These are phyloP conservation scores for Euphorbia peplus DNA, from an alignment of 345 rosid species.

Conservation along the genomic window DNA sequence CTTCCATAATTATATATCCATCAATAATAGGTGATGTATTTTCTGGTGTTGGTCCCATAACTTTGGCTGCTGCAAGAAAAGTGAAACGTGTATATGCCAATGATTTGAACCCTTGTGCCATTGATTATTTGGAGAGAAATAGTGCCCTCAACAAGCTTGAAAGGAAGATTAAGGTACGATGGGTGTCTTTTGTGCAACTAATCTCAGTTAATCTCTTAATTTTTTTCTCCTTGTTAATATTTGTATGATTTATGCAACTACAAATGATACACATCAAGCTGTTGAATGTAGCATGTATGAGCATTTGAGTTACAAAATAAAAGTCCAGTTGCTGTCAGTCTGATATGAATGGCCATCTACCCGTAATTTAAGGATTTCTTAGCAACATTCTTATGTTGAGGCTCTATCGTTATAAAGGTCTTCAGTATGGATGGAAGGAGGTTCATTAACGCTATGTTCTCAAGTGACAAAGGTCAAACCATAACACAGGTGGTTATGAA, in stretches of 20 bases:
- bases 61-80: slow-evolving; percentile 75
- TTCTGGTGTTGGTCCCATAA: slow-evolving; percentile 79
- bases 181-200: not conserved
- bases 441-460: slow-evolving; percentile 71
- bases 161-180: slow-evolving; percentile 59
- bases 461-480: slow-evolving; percentile 60
- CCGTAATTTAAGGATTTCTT: not conserved
- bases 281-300: not conserved
- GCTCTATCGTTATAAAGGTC: slow-evolving; percentile 36
- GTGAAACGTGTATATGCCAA: slow-evolving; percentile 85
- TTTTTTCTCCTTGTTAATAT: not conserved
- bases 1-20: slow-evolving; percentile 5
- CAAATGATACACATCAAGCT: not conserved
- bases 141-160: slow-evolving; percentile 73
- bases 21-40: slow-evolving; percentile 84
- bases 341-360: not conserved
- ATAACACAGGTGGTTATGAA: slow-evolving; percentile 83
- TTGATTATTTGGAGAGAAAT: slow-evolving; percentile 74
- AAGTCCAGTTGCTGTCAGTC: not conserved
- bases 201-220: not conserved
- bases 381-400: slow-evolving; percentile 11
- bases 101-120: slow-evolving; percentile 81
- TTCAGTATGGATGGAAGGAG: slow-evolving; percentile 90
- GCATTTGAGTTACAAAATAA: not conserved
- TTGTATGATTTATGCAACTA: not conserved